phyloP scores from a whole-genome alignment of 2,329 filamentous ascomycete species.

The Claviceps africana region DNA sequence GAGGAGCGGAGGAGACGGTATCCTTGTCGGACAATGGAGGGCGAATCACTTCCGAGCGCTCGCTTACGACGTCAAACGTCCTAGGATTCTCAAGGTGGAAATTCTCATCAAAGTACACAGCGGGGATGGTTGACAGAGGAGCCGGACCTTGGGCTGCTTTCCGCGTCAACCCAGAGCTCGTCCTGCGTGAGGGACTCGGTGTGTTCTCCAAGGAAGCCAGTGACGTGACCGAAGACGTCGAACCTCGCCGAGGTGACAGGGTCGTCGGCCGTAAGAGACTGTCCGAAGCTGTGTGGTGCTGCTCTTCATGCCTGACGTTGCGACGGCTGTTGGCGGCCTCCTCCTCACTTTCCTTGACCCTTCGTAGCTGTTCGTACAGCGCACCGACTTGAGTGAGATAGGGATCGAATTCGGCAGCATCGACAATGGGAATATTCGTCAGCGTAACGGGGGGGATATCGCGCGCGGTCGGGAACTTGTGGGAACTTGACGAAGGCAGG shows the following conservation, averaged over 20 bases:
- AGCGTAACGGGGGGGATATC: constrained; percentile 91
- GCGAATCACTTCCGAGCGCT: constrained; percentile 88
- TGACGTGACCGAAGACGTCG: constrained; percentile 32
- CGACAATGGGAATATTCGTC: constrained; percentile 74
- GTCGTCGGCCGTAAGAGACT: constrained; percentile 31
- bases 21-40: constrained; percentile 38
- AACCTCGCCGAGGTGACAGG: constrained; percentile 19
- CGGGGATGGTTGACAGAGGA: constrained; percentile 80
- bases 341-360: constrained; percentile 65
- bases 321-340: constrained; percentile 35
- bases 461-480: constrained; percentile 68
- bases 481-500: constrained; percentile 52
- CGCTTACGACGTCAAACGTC: constrained; percentile 92
- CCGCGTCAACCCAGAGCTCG: constrained; percentile 36
- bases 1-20: constrained; percentile 47
- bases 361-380: constrained; percentile 77
- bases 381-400: constrained; percentile 78
- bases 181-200: constrained; percentile 27
- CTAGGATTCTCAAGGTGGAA: constrained; percentile 93
- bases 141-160: constrained; percentile 59
- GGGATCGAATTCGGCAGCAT: constrained; percentile 63
- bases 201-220: constrained; percentile 36
- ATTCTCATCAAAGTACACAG: constrained; percentile 85
- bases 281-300: constrained; percentile 25
- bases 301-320: constrained; percentile 28